Base-by-base conservation (phyloP, 495 filamentous ascomycete genomes). In the Xylaria telfairii region DNA sequence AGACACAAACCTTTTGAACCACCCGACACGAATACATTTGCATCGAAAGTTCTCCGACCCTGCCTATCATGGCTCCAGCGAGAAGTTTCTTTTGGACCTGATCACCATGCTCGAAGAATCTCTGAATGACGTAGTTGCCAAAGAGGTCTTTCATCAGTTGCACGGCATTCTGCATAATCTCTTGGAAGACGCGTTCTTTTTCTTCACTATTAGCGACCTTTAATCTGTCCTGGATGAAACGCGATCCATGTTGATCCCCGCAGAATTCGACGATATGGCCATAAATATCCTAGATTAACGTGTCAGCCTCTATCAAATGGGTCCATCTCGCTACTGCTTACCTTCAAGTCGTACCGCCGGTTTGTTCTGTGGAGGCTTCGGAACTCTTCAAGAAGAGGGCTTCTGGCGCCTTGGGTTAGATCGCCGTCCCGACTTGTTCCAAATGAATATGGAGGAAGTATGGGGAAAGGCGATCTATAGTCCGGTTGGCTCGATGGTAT, bases 121-220 rank as follows among this genome's bases (percentile, higher is more conserved):
- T 98, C 75, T 99, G 96, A 28, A 98, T 96, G 44, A 99, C 96
- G 76, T 98, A 99, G 80, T 99, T 99, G 21, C 96, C 96, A 77
- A 97, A 98, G 17, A 98, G 91, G 77, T 98, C 96, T 13, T 91
- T 95, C 94, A 97, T 98, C 51, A 98, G 83, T 77, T 95, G 94
- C 46, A 97, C 74, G 10, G 90, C 88, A 74, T 98, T 95, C 0
- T 90, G 87, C 72, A 90, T 85, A 46, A 99, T 92, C 77, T 98
- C 96, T 0, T 85, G 84, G 83, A 97, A 99, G 2, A 98, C 90
- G 57, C 91, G 90, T n/a, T 97, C 93, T 77, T 97, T 98, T 77
- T 99, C 96, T 67, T 99, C 96, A 72, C 94, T 96, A 76, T 97
- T 98, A 56, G 96, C 96, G 2, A 91, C 92, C 83, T 97, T 92